Evolutionary conservation across 1,284 basidiomycete species (phyloP).

Genomic region (Takashimella tepidaria): DNA sequence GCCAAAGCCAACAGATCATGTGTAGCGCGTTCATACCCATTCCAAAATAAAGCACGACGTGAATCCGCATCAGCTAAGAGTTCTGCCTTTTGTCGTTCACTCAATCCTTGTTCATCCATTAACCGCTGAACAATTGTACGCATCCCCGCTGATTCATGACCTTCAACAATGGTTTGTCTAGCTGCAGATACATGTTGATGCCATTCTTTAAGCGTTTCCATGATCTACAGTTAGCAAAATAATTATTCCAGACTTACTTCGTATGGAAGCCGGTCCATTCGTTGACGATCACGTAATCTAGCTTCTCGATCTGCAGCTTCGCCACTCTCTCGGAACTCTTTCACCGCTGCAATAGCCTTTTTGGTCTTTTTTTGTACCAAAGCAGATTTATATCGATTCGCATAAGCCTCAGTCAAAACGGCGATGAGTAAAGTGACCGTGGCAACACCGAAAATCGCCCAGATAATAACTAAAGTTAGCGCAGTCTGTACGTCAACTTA

Average conservation of each 20-base stretch:
- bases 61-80: constrained; percentile 1
- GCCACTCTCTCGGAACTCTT: neutral
- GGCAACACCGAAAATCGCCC: constrained; percentile 71
- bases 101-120: constrained; percentile 7
- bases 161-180: constrained; percentile 1
- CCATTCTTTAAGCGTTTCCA: constrained; percentile 9
- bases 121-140: constrained; percentile 1
- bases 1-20: constrained; percentile 4
- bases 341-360: neutral
- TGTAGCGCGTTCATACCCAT: constrained; percentile 11
- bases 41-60: constrained; percentile 11
- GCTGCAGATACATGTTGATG: constrained; percentile 8
- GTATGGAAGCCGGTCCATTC: constrained; percentile 2
- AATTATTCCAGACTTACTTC: constrained; percentile 1
- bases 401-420: constrained; percentile 63
- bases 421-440: constrained; percentile 63
- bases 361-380: constrained; percentile 7
- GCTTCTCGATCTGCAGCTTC: neutral
- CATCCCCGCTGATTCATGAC: constrained; percentile 5
- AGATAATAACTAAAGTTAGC: constrained; percentile 56
- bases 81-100: constrained; percentile 4
- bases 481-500: neutral
- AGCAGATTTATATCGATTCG: constrained; percentile 28
- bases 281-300: neutral
- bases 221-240: neutral